phyloP scores from a whole-genome alignment of 352 stramenopile species.

The Phytophthora sp. region DNA sequence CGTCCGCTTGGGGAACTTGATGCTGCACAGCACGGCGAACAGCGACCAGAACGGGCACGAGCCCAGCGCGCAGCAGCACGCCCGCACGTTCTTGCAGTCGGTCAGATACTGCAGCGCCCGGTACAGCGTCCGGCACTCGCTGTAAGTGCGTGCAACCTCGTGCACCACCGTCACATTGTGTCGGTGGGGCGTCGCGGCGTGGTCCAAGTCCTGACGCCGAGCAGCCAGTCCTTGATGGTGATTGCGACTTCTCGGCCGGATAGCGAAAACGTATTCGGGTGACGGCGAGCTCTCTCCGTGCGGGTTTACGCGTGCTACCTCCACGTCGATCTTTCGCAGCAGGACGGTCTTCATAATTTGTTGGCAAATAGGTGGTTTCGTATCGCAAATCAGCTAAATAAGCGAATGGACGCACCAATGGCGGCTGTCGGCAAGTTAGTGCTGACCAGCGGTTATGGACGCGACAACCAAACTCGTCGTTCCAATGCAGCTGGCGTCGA shows the following conservation, averaged over 20 bases:
- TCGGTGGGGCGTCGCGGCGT: slow-evolving; percentile 15
- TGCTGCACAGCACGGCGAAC: slow-evolving; percentile 41
- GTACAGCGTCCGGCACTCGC: slow-evolving; percentile 59
- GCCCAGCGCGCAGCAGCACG: slow-evolving; percentile 56
- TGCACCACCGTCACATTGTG: slow-evolving; percentile 39
- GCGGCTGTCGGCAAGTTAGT: no score
- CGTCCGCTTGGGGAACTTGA: slow-evolving; percentile 57
- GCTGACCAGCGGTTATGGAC: no score
- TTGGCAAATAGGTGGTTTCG: slow-evolving; percentile 23
- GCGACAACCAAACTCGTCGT: background rate
- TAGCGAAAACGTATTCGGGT: slow-evolving; percentile 58
- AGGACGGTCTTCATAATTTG: slow-evolving; percentile 51
- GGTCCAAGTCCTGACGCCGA: slow-evolving; percentile 39
- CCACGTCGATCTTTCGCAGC: slow-evolving; percentile 57
- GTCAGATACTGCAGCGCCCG: slow-evolving; percentile 46
- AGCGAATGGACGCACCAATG: no score
- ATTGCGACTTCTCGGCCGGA: slow-evolving; percentile 32
- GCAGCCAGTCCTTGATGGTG: slow-evolving; percentile 4
- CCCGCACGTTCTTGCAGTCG: slow-evolving; percentile 42
- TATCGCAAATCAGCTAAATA: slow-evolving; percentile 3
- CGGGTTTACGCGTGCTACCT: slow-evolving; percentile 47
- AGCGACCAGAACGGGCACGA: slow-evolving; percentile 73
- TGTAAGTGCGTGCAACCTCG: slow-evolving; percentile 58
- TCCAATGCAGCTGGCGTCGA: slow-evolving; percentile 11
- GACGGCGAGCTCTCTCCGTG: slow-evolving; percentile 19